Percentiles rank a stretch among this genome's conserved stretches.
Evolutionary conservation across 1,284 basidiomycete genomes (phyloP).

Genomic region (Ustilago bromivora): DNA sequence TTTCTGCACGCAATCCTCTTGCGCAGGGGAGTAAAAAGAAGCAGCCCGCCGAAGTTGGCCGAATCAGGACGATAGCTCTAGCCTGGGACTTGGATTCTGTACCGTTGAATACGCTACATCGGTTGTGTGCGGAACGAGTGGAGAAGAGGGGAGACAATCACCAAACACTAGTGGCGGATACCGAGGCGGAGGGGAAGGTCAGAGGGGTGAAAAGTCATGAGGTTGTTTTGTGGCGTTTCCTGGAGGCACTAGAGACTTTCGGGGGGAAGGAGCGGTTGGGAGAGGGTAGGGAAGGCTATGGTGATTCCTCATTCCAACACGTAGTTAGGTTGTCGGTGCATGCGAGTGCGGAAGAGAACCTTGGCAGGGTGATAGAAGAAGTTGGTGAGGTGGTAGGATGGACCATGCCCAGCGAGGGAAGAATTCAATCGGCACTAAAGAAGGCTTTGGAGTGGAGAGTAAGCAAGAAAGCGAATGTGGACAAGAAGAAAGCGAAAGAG

Average conservation of each 20-base stretch:
- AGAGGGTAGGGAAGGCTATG: conserved; percentile 62
- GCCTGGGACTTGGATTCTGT: conserved; percentile 54
- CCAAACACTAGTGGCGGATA: conserved; percentile 58
- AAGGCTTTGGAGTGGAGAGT: conserved; percentile 38
- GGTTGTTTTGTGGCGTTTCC: conserved; percentile 79
- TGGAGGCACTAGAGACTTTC: conserved; percentile 78
- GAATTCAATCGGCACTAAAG: conserved; percentile 28
- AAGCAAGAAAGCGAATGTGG: conserved; percentile 5
- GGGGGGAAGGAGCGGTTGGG: conserved; percentile 66
- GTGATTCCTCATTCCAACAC: conserved; percentile 75
- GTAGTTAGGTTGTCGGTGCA: conserved; percentile 78
- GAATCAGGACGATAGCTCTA: conserved; percentile 59
- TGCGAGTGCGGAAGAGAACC: conserved; percentile 67
- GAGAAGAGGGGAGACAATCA: conserved; percentile 62
- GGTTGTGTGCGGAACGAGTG: conserved; percentile 55
- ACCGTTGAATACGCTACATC: conserved; percentile 56
- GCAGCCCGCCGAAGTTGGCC: conserved; percentile 6
- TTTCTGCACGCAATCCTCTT: conserved; percentile 16
- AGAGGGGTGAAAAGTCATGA: conserved; percentile 75
- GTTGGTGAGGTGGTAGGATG: conserved; percentile 32
- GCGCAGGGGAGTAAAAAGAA: conserved; percentile 4
- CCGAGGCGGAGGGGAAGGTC: neutral
- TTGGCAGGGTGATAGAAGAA: conserved; percentile 20
- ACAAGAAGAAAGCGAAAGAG: conserved; percentile 8
- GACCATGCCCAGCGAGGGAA: conserved; percentile 21